Evolutionary conservation across 139 green algal species (phyloP).

Genomic region (Astrephomene gubernaculifera): DNA sequence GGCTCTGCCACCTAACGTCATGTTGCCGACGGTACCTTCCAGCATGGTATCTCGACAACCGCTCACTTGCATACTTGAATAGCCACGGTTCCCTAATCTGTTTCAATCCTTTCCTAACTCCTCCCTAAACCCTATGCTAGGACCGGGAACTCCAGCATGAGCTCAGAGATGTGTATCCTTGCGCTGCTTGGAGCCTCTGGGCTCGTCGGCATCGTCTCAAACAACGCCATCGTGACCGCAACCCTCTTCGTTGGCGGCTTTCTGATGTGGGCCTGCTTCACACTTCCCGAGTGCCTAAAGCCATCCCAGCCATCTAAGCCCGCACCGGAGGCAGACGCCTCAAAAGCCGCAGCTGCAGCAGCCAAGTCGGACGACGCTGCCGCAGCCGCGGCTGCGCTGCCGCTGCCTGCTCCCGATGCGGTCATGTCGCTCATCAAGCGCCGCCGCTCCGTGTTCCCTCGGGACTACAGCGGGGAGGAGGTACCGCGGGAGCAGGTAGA

Average conservation of each 20-base stretch:
- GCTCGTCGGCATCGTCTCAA: neutral
- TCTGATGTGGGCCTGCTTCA: constrained; percentile 20
- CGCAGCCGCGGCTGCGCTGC: neutral
- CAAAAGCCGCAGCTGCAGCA: neutral
- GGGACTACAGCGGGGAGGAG: constrained; percentile 62
- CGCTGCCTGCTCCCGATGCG: neutral
- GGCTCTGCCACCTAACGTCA: too few relatives aligned
- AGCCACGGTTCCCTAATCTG: too few relatives aligned
- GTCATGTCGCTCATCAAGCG: constrained; percentile 33
- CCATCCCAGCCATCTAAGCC: neutral
- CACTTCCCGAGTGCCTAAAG: constrained; percentile 2
- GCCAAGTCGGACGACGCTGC: neutral
- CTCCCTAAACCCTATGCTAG: too few relatives aligned
- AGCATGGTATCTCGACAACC: too few relatives aligned
- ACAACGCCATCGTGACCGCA: neutral
- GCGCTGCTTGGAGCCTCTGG: constrained; percentile 30
- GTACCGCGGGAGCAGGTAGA: constrained; percentile 46
- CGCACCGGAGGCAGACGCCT: neutral
- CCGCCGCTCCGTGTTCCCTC: constrained; percentile 62
- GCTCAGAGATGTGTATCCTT: constrained; percentile 26
- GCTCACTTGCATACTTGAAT: too few relatives aligned
- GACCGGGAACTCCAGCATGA: constrained; percentile 10
- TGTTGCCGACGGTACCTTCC: too few relatives aligned
- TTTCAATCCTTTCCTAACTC: too few relatives aligned
- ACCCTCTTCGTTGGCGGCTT: constrained; percentile 42